Conservation (phyloP, 768 basidiomycete species). For the Naganishia randhawae region DNA sequence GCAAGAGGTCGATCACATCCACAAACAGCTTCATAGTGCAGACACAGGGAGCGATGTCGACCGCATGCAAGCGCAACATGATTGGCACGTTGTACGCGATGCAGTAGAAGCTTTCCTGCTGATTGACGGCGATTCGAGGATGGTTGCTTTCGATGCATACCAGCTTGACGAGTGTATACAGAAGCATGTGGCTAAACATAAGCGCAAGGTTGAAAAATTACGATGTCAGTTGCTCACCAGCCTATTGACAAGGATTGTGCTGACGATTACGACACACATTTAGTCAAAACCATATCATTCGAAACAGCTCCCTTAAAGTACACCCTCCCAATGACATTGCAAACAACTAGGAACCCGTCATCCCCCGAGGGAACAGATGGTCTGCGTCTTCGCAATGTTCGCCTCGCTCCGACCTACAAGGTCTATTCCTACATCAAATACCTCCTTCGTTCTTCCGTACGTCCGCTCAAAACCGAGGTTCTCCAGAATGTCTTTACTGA, state of each 20-base stretch:
- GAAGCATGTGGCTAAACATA: neutral
- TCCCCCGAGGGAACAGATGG: neutral
- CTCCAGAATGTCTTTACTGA: neutral
- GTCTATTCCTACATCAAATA: conserved; percentile 47
- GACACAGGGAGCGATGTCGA: conserved; percentile 28
- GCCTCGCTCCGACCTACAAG: neutral
- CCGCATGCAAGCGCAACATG: conserved; percentile 32
- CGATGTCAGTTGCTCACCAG: neutral
- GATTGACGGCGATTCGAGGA: conserved; percentile 49
- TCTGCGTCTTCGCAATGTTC: conserved; percentile 6
- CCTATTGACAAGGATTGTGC: neutral
- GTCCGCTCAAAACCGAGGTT: neutral
- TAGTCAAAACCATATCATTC: conserved; percentile 53
- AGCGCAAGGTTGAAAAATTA: neutral
- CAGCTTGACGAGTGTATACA: conserved; percentile 36
- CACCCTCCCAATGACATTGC: conserved; percentile 40
- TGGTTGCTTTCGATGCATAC: conserved; percentile 45
- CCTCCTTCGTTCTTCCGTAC: conserved; percentile 39
- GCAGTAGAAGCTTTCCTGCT: conserved; percentile 49
- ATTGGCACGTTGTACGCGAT: conserved; percentile 42
- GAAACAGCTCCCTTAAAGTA: conserved; percentile 48
- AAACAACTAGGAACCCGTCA: neutral
- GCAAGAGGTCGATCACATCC: conserved; percentile 43
- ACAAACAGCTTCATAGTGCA: conserved; percentile 26
- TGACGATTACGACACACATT: neutral